Percentiles rank a stretch among this genome's conserved stretches.
Conservation (phyloP, 345 rosid species). For the Anastatica hierochuntica region DNA sequence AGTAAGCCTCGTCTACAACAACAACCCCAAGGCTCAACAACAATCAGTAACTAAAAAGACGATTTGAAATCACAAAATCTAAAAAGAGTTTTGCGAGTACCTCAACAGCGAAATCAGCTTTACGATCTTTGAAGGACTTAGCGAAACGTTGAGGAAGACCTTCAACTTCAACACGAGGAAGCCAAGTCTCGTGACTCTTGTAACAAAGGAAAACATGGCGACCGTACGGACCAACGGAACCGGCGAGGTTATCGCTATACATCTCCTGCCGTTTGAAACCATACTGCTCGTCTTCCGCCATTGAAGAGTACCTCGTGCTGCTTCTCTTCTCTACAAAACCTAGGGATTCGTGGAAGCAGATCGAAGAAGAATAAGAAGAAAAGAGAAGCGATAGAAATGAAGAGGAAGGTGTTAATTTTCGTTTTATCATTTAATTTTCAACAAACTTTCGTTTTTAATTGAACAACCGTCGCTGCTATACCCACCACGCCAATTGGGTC, state of each 20-base stretch:
- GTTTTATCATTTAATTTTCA: neutral
- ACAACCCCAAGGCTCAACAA: neutral
- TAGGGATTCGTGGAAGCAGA: constrained; percentile 10
- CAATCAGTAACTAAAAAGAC: neutral
- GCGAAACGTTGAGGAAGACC: constrained; percentile 57
- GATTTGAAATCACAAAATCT: neutral
- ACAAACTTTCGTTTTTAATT: neutral
- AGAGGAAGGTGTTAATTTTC: constrained; percentile 3
- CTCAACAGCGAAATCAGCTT: constrained; percentile 45
- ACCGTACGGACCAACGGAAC: constrained; percentile 58
- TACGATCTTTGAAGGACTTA: constrained; percentile 57
- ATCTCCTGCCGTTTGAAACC: constrained; percentile 80
- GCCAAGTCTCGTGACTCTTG: constrained; percentile 58
- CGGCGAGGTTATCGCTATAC: constrained; percentile 48
- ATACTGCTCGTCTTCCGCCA: constrained; percentile 49
- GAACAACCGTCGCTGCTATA: constrained; percentile 17
- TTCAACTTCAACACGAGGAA: constrained; percentile 60
- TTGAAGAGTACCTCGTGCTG: constrained; percentile 15
- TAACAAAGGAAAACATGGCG: constrained; percentile 79
- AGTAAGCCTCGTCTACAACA: constrained; percentile 53
- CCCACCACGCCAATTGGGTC: constrained; percentile 25
- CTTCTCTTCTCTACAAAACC: neutral
- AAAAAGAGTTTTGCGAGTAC: constrained; percentile 17
- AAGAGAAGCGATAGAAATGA: constrained; percentile 20
- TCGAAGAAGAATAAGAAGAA: constrained; percentile 8